These are phyloP conservation scores for Botrytis cinerea DNA, from an alignment of 2,329 filamentous ascomycete species.

Conservation along the genomic window DNA sequence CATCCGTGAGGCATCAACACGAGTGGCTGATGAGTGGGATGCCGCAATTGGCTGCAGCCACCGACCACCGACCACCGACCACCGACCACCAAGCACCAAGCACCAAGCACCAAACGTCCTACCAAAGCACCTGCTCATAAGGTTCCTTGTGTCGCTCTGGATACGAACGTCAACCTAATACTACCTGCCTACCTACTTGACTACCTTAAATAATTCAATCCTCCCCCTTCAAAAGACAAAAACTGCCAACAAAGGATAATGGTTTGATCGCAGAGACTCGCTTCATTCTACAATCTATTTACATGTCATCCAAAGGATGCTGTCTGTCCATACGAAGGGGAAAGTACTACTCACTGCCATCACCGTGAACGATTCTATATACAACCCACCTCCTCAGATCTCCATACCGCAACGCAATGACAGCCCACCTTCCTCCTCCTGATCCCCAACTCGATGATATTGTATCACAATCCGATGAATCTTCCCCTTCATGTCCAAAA, in stretches of 20 bases:
- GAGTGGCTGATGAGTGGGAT: not conserved
- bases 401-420: slow-evolving; percentile 31
- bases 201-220: too few relatives aligned
- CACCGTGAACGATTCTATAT: slow-evolving; percentile 20
- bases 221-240: not conserved
- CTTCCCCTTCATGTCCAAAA: slow-evolving; percentile 34
- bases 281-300: not conserved
- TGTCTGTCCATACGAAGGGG: slow-evolving; percentile 23
- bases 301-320: slow-evolving; percentile 30
- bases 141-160: not conserved
- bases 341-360: slow-evolving; percentile 31
- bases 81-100: not conserved
- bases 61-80: not conserved
- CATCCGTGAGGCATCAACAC: not conserved
- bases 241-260: not conserved
- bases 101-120: not conserved
- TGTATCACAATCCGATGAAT: slow-evolving; percentile 39
- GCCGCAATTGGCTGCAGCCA: not conserved
- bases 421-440: slow-evolving; percentile 33
- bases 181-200: not conserved
- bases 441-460: slow-evolving; percentile 37
- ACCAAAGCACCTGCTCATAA: not conserved
- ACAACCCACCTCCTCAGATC: not conserved
- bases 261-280: not conserved
- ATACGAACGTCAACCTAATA: slow-evolving; percentile 2